Evolutionary conservation across 1,284 basidiomycete species (phyloP).

Genomic region (Calocybe gambosa): DNA sequence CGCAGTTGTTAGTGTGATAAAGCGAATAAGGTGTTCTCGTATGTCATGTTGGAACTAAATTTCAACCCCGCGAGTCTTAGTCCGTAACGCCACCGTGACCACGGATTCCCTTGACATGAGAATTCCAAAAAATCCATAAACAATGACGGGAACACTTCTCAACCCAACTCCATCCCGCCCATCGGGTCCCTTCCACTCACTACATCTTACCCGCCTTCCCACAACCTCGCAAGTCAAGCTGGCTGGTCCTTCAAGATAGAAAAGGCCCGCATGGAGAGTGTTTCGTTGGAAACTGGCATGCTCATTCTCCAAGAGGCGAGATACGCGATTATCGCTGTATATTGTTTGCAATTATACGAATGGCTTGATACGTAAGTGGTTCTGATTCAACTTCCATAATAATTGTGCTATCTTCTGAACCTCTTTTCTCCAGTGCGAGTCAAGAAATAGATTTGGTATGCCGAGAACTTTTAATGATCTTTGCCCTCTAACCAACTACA

Average conservation of each 20-base stretch:
- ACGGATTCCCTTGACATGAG: slow-evolving; percentile 18
- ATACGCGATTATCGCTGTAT: slow-evolving; percentile 25
- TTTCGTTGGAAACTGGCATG: slow-evolving; percentile 11
- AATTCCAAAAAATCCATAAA: slow-evolving; percentile 4
- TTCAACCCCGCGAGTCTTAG: slow-evolving; percentile 2
- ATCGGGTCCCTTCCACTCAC: not conserved
- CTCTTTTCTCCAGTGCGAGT: slow-evolving; percentile 2
- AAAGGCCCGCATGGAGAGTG: slow-evolving; percentile 7
- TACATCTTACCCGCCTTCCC: not conserved
- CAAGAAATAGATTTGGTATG: slow-evolving; percentile 20
- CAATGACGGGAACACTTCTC: not conserved
- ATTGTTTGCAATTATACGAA: slow-evolving; percentile 22
- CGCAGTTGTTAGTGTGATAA: too few relatives aligned
- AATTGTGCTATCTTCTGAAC: slow-evolving; percentile 1
- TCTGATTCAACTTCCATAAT: not conserved
- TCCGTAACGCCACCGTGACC: slow-evolving; percentile 3
- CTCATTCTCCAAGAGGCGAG: slow-evolving; percentile 22
- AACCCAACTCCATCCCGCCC: not conserved
- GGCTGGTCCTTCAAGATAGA: slow-evolving; percentile 4
- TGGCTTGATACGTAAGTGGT: slow-evolving; percentile 22
- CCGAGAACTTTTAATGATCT: not conserved
- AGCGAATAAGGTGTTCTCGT: not conserved
- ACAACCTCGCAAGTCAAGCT: slow-evolving; percentile 8
- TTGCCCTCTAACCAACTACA: not conserved
- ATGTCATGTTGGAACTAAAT: not conserved